phyloP scores from a whole-genome alignment of 768 basidiomycete genomes.

The Lactifluus subvellereus region DNA sequence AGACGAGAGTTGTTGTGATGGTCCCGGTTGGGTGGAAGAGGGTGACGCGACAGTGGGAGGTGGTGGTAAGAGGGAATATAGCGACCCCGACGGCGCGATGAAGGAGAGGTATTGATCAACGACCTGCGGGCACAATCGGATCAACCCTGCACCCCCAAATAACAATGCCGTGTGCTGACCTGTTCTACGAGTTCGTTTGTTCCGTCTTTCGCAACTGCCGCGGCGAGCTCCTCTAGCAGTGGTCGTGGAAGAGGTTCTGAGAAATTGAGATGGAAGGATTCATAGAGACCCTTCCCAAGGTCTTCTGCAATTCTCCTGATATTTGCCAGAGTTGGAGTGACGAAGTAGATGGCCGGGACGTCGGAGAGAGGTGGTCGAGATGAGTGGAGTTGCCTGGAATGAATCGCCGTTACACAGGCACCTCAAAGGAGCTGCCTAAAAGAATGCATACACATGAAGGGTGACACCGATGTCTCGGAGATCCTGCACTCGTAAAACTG shows the following conservation, averaged over 20 bases:
- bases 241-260: conserved; percentile 86
- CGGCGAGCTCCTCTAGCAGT: conserved; percentile 89
- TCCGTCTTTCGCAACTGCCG: conserved; percentile 76
- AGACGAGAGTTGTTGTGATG: conserved; percentile 45
- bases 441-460: conserved; percentile 79
- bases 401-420: background rate
- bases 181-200: conserved; percentile 78
- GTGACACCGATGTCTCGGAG: conserved; percentile 95
- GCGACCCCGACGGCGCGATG: conserved; percentile 83
- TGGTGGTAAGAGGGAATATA: conserved; percentile 84
- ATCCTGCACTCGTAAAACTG: conserved; percentile 92
- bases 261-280: conserved; percentile 92
- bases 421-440: background rate
- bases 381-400: conserved; percentile 82
- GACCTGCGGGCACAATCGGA: conserved; percentile 45
- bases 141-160: conserved; percentile 7
- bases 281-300: conserved; percentile 82
- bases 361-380: conserved; percentile 84
- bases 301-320: conserved; percentile 91
- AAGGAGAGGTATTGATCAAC: conserved; percentile 97
- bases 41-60: conserved; percentile 36
- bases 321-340: conserved; percentile 83
- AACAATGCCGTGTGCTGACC: conserved; percentile 37
- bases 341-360: conserved; percentile 96
- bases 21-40: conserved; percentile 32